Base-by-base conservation (phyloP, 2,329 filamentous ascomycete genomes). In the Phialophora chinensis region DNA sequence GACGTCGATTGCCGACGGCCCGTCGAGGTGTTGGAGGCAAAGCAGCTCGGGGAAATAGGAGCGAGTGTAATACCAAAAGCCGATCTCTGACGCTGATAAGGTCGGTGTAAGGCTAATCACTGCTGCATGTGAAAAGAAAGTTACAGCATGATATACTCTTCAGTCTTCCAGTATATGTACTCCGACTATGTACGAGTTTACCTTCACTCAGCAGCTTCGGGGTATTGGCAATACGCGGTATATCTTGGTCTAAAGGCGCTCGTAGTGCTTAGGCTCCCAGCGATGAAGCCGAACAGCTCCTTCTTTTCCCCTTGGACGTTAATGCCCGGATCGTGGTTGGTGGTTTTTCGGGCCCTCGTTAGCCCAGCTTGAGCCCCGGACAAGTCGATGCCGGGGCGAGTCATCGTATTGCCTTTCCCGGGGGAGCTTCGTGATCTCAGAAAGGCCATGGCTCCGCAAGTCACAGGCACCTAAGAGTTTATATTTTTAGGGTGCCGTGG, bases 1-100 rank as follows among this genome's bases (percentile, higher is more conserved):
- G 53, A 55, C 53, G 53, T 55, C 52, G 52, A 55, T 20, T 29
- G 52, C 25, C 25, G 12, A n/a, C 14, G 52, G 23, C 23, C 52
- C 8, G 7, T 11, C 17, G 6, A 23, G 7, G 7, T 49, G 44
- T 20, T n/a, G 29, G 25, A 55, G 25, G 53, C 53, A 11, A 27
- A 33, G 25, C 25, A 12, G 25, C 17, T 55, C 53, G 25, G 53
- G 29, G 20, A 17, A 52, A 12, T 52, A 12, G 49, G 49, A 27
- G 49, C 49, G 49, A 52, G 29, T 17, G 17, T 7, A 29, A 10
- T 55, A 35, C 1, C 49, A 44, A 44, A n/a, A 8, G 14, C 38
- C 14, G 38, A 44, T n/a, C 38, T 44, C 38, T 44, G 38, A 8
- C 17, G 17, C 38, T 44, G 14, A 44, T 44, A 44, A 44, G n/a